Evolutionary conservation across 2,329 filamentous ascomycete species (phyloP), one percentile per base, ranked within the genome.

Genomic region (Elsinoe australis): DNA sequence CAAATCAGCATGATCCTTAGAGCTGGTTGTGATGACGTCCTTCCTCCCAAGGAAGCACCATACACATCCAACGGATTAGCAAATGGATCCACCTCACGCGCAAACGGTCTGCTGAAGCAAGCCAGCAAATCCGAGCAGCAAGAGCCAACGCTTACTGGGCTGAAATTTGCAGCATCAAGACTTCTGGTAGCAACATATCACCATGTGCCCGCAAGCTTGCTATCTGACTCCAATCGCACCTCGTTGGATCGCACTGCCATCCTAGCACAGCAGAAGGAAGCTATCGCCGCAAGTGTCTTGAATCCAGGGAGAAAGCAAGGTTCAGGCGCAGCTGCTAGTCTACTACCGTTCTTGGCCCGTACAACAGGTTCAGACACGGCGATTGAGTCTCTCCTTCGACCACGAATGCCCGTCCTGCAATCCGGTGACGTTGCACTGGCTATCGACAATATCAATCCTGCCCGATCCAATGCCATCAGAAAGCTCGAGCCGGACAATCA

Each of bases 181-280:
- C 73, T 95, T 12, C 71, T 95, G 9, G 49, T 53, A 21, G 58
- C 71, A 4, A 64, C 86, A 1, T 71, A 94, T 15, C 73, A 74
- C 14, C 71, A 73, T 50, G 65, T 92, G 2, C 80, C 83, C 1
- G 78, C 83, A 49, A 71, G 79, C 42, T 73, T 79, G 59, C 67
- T 94, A 29, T 76, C 83, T n/a, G 78, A 82, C 6, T 78, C 83
- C 1, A 61, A 87, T 15, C 82, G 90, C 46, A 77, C 81, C 8
- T 78, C 87, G 41, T 73, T 95, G 53, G 87, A 95, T 59, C 83
- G 85, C 54, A 86, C 85, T 2, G 84, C 87, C 15, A 83, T 95
- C 49, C 68, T 95, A 17, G 76, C 73, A 4, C 73, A 75, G 51
- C 74, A 82, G 62, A 81, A 80, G 59, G 72, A 81, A 24, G 83